These are phyloP conservation scores for Ustilago cynodontis DNA, from an alignment of 1,284 basidiomycete species.

Conservation along the genomic window DNA sequence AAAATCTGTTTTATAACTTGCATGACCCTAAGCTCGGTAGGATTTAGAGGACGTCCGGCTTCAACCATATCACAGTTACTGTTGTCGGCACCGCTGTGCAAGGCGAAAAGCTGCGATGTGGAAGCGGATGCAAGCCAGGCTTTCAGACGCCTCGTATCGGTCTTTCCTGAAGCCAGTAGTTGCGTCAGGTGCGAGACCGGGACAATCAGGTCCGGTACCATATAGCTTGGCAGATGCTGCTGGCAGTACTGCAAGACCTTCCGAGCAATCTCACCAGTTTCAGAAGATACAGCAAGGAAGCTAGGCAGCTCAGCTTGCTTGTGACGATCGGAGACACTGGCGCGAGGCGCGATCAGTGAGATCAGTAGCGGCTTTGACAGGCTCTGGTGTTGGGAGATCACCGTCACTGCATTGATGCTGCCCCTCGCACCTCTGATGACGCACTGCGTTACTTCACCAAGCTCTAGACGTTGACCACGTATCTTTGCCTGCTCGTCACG, in stretches of 20 bases:
- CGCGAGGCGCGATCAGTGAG: conserved; percentile 5
- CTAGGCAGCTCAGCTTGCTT: no score
- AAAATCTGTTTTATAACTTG: no score
- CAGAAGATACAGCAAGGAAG: no score
- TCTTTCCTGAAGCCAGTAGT: conserved; percentile 21
- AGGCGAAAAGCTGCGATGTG: conserved; percentile 11
- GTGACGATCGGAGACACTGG: neutral
- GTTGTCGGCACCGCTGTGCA: neutral
- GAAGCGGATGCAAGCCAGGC: conserved; percentile 13
- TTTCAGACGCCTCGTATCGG: conserved; percentile 15
- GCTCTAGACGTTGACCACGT: conserved; percentile 75
- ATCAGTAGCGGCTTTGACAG: conserved; percentile 23
- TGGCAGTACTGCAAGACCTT: conserved; percentile 11
- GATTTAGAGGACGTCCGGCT: no score
- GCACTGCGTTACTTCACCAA: conserved; percentile 73
- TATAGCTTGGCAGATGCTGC: conserved; percentile 24
- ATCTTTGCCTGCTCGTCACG: conserved; percentile 76
- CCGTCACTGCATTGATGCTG: conserved; percentile 6
- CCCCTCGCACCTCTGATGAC: conserved; percentile 9
- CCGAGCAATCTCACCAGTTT: neutral
- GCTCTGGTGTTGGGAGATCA: conserved; percentile 14
- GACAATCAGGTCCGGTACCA: conserved; percentile 24
- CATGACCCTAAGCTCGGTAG: no score
- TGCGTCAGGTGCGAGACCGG: conserved; percentile 18
- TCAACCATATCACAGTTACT: no score